Conservation (phyloP, 495 filamentous ascomycete genomes). For the Aspergillus mulundensis region DNA sequence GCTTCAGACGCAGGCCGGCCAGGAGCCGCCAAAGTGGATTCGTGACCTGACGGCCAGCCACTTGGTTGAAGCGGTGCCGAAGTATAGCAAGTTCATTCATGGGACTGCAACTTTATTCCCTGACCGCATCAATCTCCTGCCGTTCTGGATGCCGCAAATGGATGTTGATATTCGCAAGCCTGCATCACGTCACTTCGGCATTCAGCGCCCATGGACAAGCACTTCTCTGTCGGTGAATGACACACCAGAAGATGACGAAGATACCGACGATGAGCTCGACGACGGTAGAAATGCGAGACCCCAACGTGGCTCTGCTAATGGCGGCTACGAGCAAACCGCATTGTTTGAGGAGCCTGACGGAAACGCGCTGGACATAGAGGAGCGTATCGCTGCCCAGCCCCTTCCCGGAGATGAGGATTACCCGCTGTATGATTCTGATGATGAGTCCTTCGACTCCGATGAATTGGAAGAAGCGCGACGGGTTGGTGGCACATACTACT, state of each 20-base stretch:
- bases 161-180: constrained; percentile 96
- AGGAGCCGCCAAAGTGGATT: constrained; percentile 96
- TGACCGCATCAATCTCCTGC: constrained; percentile 79
- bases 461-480: constrained; percentile 68
- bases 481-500: constrained; percentile 69
- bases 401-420: constrained; percentile 63
- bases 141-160: constrained; percentile 99
- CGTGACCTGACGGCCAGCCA: constrained; percentile 87
- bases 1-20: constrained; percentile 93
- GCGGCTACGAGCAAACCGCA: constrained; percentile 3
- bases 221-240: constrained; percentile 71
- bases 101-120: constrained; percentile 85
- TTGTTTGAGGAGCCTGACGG: constrained; percentile 38
- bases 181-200: constrained; percentile 77
- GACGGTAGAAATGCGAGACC: constrained; percentile 17
- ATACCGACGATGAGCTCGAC: constrained; percentile 56
- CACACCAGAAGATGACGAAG: constrained; percentile 59
- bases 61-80: constrained; percentile 94
- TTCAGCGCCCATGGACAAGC: constrained; percentile 71
- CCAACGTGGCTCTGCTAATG: background rate
- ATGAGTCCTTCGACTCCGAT: constrained; percentile 65
- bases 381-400: constrained; percentile 61
- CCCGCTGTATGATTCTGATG: constrained; percentile 88
- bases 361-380: constrained; percentile 68
- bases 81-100: constrained; percentile 99